Base-by-base conservation (phyloP, 805 yeast genomes). In the Candida silvicultrix region DNA sequence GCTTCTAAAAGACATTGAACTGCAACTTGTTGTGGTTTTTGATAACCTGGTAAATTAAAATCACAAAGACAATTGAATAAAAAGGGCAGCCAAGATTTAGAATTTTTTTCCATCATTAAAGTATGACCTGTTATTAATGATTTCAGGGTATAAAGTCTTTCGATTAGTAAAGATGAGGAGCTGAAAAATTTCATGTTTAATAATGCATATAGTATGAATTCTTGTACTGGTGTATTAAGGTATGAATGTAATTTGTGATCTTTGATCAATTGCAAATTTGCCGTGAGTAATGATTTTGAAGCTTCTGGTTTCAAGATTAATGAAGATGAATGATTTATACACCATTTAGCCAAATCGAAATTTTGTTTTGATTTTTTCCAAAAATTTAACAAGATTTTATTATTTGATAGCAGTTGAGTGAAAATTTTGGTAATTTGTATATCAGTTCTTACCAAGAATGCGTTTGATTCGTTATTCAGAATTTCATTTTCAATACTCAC, bases 51-150 rank as follows among this genome's bases (percentile, higher is more conserved):
- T 2, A 51, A 43, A 8, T 48, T 20, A 14, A 44, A 48, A 22
- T 54, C 60, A 50, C 58, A 54, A 5, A 54, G 32, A 28, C 51
- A 46, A 28, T 54, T 56, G 43, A 55, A 45, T 1, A 56, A 20
- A 18, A 49, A 48, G 0, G 49, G 43, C 3, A 57, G 7, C 64
- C 64, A 59, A 15, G 42, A 40, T 35, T 57, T 55, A 15, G 52
- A 52, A 32, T 58, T 55, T 40, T 57, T 59, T 40, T 56, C 62
- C 64, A 59, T 59, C 53, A 59, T 51, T 8, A 48, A 14, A 2
- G 62, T 31, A 41, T 46, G 47, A 22, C 49, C 44, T 2, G 40
- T 11, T 1, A 59, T 42, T 8, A 58, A 35, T 4, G 56, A 48
- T 38, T 47, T 59, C 16, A 59, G 32, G 5, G 58, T 45, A 28